phyloP scores from a whole-genome alignment of 768 basidiomycete genomes.

The Lentinula guzmanii region DNA sequence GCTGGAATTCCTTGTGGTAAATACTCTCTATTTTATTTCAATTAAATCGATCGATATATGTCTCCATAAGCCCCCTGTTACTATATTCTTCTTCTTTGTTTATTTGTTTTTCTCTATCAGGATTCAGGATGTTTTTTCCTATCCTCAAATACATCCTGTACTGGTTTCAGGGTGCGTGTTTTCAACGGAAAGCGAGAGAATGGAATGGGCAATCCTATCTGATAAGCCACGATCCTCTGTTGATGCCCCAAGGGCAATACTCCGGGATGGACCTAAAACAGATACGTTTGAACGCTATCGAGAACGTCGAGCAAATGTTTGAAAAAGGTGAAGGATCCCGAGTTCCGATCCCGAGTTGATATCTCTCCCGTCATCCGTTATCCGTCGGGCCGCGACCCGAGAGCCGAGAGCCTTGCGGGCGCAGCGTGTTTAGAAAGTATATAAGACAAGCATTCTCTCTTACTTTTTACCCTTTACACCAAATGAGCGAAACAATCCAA shows the following conservation, averaged over 20 bases:
- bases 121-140: background rate
- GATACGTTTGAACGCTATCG: too few relatives aligned
- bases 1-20: conserved; percentile 12
- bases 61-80: background rate
- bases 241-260: too few relatives aligned
- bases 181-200: background rate
- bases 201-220: background rate
- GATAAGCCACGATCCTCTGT: too few relatives aligned
- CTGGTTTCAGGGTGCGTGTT: conserved; percentile 4
- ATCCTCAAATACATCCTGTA: conserved; percentile 1
- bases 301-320: too few relatives aligned
- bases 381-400: too few relatives aligned
- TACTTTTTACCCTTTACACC: background rate
- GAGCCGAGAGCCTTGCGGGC: background rate
- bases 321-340: too few relatives aligned
- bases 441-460: background rate
- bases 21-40: background rate
- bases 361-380: too few relatives aligned
- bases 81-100: too few relatives aligned
- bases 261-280: background rate
- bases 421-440: background rate
- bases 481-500: too few relatives aligned
- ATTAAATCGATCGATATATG: too few relatives aligned
- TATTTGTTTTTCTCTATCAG: background rate
- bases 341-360: background rate